phyloP scores from a whole-genome alignment of 768 basidiomycete species.

The Crucibulum laeve region DNA sequence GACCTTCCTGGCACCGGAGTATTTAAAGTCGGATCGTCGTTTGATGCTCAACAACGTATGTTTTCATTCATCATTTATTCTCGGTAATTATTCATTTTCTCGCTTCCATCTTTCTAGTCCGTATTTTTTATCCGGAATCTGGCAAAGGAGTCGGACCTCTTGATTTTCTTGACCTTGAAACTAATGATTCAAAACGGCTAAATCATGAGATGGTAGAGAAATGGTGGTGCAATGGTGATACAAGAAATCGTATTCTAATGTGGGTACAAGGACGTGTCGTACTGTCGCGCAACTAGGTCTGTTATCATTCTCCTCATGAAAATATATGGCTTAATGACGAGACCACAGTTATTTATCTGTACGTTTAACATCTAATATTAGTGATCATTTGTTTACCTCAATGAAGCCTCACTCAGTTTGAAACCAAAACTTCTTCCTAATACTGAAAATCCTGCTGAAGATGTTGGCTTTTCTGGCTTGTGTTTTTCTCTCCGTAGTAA shows the following conservation, averaged over 20 bases:
- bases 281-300: too few species aligned
- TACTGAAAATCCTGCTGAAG: too few species aligned
- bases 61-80: constrained; percentile 10
- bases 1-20: constrained; percentile 48
- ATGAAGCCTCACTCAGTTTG: too few species aligned
- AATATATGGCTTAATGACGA: too few species aligned
- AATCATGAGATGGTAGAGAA: constrained; percentile 65
- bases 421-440: too few species aligned
- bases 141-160: constrained; percentile 54
- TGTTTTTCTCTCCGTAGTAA: too few species aligned
- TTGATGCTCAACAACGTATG: constrained; percentile 77
- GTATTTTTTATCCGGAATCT: constrained; percentile 35
- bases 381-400: too few species aligned
- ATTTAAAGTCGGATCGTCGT: constrained; percentile 58
- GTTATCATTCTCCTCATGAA: too few species aligned
- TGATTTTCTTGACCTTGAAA: constrained; percentile 60
- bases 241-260: constrained; percentile 56
- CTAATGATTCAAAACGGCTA: constrained; percentile 15
- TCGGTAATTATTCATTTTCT: background rate
- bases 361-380: too few species aligned
- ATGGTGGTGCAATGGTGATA: constrained; percentile 87
- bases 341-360: too few species aligned
- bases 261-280: constrained; percentile 69
- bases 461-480: too few species aligned
- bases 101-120: constrained; percentile 27